Evolutionary conservation across 2,329 filamentous ascomycete species (phyloP).

Genomic region (Colletotrichum sp.): DNA sequence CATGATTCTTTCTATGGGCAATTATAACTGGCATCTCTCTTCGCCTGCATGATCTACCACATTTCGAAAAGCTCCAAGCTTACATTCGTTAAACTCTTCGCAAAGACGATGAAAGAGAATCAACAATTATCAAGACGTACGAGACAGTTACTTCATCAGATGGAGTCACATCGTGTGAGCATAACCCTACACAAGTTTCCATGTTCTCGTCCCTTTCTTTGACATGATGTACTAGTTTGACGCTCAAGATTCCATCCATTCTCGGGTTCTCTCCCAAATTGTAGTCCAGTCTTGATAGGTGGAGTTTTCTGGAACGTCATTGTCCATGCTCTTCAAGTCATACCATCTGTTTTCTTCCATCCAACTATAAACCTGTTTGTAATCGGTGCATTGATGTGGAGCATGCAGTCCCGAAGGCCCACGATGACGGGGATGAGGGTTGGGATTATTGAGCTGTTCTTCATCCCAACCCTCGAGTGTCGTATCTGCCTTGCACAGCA

Average conservation of each 20-base stretch:
- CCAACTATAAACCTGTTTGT: background rate
- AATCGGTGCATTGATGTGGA: background rate
- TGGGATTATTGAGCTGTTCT: background rate
- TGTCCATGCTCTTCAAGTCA: background rate
- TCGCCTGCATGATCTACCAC: too few species aligned
- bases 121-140: too few species aligned
- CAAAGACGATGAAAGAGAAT: too few species aligned
- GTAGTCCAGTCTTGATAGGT: background rate
- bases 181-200: too few species aligned
- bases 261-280: background rate
- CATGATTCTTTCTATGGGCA: too few species aligned
- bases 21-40: too few species aligned
- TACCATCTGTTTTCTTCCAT: background rate
- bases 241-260: background rate
- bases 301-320: background rate
- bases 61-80: too few species aligned
- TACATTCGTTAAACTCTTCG: too few species aligned
- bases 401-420: background rate
- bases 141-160: too few species aligned
- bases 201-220: too few species aligned
- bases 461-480: background rate
- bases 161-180: too few species aligned
- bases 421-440: background rate
- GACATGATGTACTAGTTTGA: too few species aligned
- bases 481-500: background rate